phyloP scores from a whole-genome alignment of 2,329 filamentous ascomycete species.

The Samsoniella hepiali region DNA sequence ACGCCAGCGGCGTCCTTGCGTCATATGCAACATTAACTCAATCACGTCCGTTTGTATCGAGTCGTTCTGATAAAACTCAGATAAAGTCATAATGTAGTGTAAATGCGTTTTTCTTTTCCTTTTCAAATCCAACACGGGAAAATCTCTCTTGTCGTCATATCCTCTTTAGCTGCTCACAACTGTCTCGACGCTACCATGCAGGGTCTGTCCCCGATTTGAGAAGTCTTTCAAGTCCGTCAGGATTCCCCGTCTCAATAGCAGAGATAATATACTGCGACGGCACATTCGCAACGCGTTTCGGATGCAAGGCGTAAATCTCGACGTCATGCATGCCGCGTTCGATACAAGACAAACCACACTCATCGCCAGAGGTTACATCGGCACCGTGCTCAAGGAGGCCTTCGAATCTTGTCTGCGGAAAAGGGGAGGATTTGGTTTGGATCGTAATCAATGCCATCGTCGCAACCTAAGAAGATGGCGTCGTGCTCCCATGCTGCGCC shows the following conservation, averaged over 20 bases:
- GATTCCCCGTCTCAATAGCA: background rate
- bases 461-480: conserved; percentile 26
- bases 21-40: too few species aligned
- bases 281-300: background rate
- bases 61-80: too few species aligned
- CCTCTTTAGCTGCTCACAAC: too few species aligned
- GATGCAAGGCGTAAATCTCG: background rate
- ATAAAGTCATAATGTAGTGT: too few species aligned
- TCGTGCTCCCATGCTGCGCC: conserved; percentile 21
- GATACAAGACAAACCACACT: background rate
- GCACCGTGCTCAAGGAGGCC: background rate
- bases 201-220: background rate
- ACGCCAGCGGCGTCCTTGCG: too few species aligned
- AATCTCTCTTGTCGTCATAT: too few species aligned
- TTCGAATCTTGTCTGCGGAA: conserved; percentile 17
- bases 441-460: conserved; percentile 34
- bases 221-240: background rate
- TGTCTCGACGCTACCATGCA: too few species aligned
- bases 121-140: too few species aligned
- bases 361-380: background rate
- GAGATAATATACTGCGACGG: background rate
- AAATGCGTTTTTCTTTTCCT: too few species aligned
- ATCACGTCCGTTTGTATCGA: too few species aligned
- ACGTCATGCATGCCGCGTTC: background rate
- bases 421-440: conserved; percentile 32